Conservation (phyloP, 2,329 filamentous ascomycete genomes). For the Talaromyces sp. region DNA sequence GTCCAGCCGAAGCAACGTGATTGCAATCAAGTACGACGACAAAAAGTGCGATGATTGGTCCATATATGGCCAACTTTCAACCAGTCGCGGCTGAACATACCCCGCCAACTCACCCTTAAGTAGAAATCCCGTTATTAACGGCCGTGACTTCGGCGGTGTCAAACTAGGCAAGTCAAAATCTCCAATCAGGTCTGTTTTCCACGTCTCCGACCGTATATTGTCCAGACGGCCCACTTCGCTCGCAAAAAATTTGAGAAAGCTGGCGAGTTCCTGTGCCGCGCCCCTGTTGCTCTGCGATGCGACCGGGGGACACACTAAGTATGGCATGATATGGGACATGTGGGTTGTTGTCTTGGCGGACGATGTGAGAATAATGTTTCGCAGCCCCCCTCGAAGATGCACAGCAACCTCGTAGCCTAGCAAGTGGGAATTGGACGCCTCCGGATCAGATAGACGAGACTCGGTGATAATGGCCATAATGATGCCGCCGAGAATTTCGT, state of each 20-base stretch:
- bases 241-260: background rate
- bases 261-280: background rate
- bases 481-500: background rate
- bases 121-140: background rate
- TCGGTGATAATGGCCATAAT: constrained; percentile 5
- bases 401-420: constrained; percentile 2
- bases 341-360: background rate
- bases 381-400: background rate
- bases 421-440: constrained; percentile 1
- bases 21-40: background rate
- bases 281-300: background rate
- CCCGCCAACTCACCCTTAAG: background rate
- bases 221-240: background rate
- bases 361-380: constrained; percentile 3
- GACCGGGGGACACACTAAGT: background rate
- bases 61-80: background rate
- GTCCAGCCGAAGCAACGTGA: background rate
- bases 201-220: background rate
- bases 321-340: constrained; percentile 6
- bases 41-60: background rate
- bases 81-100: background rate
- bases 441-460: background rate
- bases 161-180: background rate
- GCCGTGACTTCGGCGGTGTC: background rate
- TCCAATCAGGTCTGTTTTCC: background rate